phyloP scores from a whole-genome alignment of 2,329 filamentous ascomycete species.

The Macrophomina tecta region DNA sequence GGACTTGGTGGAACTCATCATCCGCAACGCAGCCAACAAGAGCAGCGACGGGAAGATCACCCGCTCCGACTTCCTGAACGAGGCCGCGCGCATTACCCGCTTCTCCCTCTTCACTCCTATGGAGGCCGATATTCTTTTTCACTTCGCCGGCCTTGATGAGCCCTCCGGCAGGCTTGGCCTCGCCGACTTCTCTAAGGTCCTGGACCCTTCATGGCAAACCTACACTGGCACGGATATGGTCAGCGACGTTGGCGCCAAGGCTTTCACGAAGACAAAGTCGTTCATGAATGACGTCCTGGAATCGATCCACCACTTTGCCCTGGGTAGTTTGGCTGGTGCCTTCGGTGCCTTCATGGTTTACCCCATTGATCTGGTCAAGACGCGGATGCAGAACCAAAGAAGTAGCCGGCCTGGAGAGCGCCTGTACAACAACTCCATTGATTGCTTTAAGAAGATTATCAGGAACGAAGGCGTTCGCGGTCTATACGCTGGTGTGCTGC shows the following conservation, averaged over 20 bases:
- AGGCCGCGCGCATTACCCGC: constrained; percentile 86
- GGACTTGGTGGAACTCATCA: constrained; percentile 93
- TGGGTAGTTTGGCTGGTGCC: constrained; percentile 89
- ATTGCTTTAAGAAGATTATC: constrained; percentile 92
- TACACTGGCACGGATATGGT: constrained; percentile 54
- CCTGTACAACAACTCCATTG: constrained; percentile 95
- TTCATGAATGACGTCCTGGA: constrained; percentile 71
- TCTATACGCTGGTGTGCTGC: constrained; percentile 91
- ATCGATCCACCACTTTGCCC: constrained; percentile 86
- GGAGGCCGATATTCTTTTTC: constrained; percentile 98
- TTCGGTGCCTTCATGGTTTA: constrained; percentile 99
- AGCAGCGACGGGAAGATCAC: constrained; percentile 92
- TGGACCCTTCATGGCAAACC: constrained; percentile 89
- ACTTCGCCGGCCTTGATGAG: constrained; percentile 92
- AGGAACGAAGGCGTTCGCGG: constrained; percentile 89
- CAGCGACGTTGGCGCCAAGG: constrained; percentile 56
- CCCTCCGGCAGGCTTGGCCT: constrained; percentile 84
- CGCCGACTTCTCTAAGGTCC: constrained; percentile 88
- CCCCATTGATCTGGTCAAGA: constrained; percentile 98
- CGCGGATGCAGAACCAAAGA: constrained; percentile 96
- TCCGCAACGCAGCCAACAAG: constrained; percentile 83
- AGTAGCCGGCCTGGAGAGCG: constrained; percentile 80
- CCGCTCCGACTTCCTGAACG: constrained; percentile 89
- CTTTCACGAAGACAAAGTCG: constrained; percentile 61
- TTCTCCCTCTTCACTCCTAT: constrained; percentile 98